Base-by-base conservation (phyloP, 2,329 filamentous ascomycete species). In the Aspergillus sp. region DNA sequence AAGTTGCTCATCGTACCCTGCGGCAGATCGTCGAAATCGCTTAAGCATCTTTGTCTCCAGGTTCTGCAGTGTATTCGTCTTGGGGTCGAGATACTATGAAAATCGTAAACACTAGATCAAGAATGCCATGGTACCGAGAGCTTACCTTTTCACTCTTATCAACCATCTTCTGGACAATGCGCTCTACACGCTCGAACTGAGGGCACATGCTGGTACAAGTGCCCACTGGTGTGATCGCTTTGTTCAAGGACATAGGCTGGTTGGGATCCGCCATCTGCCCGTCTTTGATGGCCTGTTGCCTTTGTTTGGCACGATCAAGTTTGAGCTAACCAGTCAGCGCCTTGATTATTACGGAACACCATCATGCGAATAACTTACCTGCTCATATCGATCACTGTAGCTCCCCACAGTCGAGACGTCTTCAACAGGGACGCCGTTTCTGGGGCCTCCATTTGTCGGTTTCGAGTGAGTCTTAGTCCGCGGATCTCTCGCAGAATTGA, bases 171-270 rank as follows among this genome's bases (percentile, higher is more conserved):
- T 88, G 84, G 49, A 85, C 81, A 53, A 88, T 86, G 45, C 87
- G 81, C 66, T 87, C 83, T 48, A 88, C 82, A 48, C 87, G 77
- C 75, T 89, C 87, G 61, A 81, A 87, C 64, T 88, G 85, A 2
- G 87, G 84, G 69, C 87, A 89, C 86, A 89, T 89, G 65, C 85
- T 83, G 45, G 81, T 82, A 73, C 87, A 89, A 54, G 83, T 85
- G 54, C 86, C 87, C 5, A 86, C 82, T 0, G 84, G 82, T 22
- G 84, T 87, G 68, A 89, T 87, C 30, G 87, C 86, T 64, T 88
- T 82, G 31, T 82, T 81, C 61, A 89, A 77, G 25, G 80, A 81
- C 57, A 84, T 85, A n/a, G 84, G 85, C 68, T 85, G 85, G 61
- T 86, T 82, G 5, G 86, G 87, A 69, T 89, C 84, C 41, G 82